Percentiles rank a stretch among this genome's conserved stretches.
Evolutionary conservation across 208 protist genomes (phyloP).

Genomic region (Herpetomonas muscarum): DNA sequence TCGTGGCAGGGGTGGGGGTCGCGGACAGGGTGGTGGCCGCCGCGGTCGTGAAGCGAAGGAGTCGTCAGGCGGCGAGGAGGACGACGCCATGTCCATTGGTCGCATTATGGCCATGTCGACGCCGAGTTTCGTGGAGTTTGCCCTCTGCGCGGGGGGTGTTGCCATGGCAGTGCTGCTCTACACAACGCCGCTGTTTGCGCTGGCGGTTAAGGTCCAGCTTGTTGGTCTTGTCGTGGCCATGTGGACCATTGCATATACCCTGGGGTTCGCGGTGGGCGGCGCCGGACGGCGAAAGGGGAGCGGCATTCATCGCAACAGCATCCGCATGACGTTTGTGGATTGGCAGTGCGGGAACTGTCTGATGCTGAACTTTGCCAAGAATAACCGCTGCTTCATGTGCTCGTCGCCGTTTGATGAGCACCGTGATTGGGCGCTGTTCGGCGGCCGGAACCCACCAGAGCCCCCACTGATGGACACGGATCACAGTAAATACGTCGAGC

Average conservation of each 20-base stretch:
- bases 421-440: conserved; percentile 52
- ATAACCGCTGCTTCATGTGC: conserved; percentile 71
- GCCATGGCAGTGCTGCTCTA: conserved; percentile 14
- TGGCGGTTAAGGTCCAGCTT: conserved; percentile 19
- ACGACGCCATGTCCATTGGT: neutral
- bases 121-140: conserved; percentile 32
- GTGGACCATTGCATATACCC: conserved; percentile 21
- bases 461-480: conserved; percentile 65
- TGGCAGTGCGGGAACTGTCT: conserved; percentile 73
- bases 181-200: neutral
- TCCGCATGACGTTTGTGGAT: conserved; percentile 56
- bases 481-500: conserved; percentile 46
- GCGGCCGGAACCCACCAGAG: conserved; percentile 23
- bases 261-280: conserved; percentile 41
- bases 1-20: neutral
- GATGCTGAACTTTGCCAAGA: conserved; percentile 61
- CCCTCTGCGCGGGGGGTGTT: conserved; percentile 3
- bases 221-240: conserved; percentile 12
- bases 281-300: conserved; percentile 23
- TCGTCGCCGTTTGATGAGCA: conserved; percentile 44
- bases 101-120: neutral
- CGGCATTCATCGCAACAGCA: conserved; percentile 53
- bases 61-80: neutral
- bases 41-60: neutral
- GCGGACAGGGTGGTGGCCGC: neutral